Base-by-base conservation (phyloP, 2,329 filamentous ascomycete species). In the Hymenoscyphus repandus region DNA sequence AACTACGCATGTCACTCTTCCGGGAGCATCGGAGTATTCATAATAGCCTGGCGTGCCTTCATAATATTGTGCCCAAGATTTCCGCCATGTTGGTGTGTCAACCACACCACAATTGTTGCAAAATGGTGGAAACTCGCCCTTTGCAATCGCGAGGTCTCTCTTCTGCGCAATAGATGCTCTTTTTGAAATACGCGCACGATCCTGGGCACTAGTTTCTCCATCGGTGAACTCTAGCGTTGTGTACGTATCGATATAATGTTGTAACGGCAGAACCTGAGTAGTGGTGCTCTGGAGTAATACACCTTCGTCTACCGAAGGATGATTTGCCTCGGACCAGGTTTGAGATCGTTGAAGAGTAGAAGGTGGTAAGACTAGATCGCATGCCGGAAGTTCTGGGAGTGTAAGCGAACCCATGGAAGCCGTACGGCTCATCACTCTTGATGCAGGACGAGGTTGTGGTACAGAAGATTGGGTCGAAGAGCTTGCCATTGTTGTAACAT, bases 41-140 rank as follows among this genome's bases (percentile, higher is more conserved):
- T 88, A 77, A 53, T 85, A 80, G 2, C 79, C 76, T 0, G 90
- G 89, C 31, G 77, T 76, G 1, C 89, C 90, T 13, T 80, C 73
- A 41, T 85, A 77, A 6, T 88, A 77, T 62, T 90, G 89, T n/a
- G 83, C 83, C 77, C 86, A 96, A 11, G 93, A 89, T 64, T 92
- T 93, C 53, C 93, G 84, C 93, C 93, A 99, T 0, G 92, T 96
- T 0, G 92, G 89, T 0, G 93, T 99, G 62, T 97, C 88, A 51
- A 99, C 95, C 6, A 90, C 88, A 5, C 93, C 93, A 62, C 93
- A 99, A 62, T 97, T 96, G 56, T 81, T 81, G 67, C 93, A 99
- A 64, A 85, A 97, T 1, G 86, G 85, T 0, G 93, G 93, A 75
- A 91, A 86, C 58, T 90, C 80, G 5, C 93, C 93, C 49, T 82